phyloP scores from a whole-genome alignment of 2,329 filamentous ascomycete genomes.

The Xylariaceae sp. region DNA sequence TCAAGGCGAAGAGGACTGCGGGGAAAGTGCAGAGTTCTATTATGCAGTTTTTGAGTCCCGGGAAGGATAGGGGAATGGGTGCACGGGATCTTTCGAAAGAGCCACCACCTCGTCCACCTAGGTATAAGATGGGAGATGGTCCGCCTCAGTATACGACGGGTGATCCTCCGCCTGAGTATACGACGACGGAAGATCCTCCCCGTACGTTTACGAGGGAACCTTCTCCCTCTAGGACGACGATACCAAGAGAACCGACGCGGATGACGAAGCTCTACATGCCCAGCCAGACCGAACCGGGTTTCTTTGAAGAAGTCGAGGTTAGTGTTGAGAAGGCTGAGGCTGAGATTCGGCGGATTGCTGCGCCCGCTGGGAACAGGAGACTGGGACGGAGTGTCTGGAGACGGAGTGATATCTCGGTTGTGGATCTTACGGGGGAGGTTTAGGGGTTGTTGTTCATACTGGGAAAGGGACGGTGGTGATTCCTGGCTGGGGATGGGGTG shows the following conservation, averaged over 20 bases:
- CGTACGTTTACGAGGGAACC: too few relatives aligned
- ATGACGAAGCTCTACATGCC: conserved; percentile 39
- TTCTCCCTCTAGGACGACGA: neutral
- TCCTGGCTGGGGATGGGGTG: too few relatives aligned
- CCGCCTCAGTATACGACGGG: too few relatives aligned
- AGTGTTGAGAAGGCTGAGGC: conserved; percentile 28
- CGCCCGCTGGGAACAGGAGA: neutral
- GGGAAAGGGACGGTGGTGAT: neutral
- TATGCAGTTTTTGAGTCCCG: too few relatives aligned
- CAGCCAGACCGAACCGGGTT: conserved; percentile 35
- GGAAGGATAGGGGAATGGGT: conserved; percentile 14
- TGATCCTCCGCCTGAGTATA: too few relatives aligned
- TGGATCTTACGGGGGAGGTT: conserved; percentile 31
- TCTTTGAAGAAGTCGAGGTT: conserved; percentile 35
- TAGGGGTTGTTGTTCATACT: conserved; percentile 4
- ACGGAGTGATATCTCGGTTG: conserved; percentile 28
- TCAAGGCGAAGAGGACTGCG: neutral
- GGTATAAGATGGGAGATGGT: too few relatives aligned
- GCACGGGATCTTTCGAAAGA: neutral
- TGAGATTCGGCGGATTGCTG: conserved; percentile 6
- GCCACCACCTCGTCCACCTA: too few relatives aligned
- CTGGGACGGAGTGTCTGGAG: conserved; percentile 23
- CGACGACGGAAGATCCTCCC: too few relatives aligned
- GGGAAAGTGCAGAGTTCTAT: too few relatives aligned
- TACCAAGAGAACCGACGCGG: neutral